phyloP scores from a whole-genome alignment of 805 yeast species.

The Sugiyamaella lignohabitans region DNA sequence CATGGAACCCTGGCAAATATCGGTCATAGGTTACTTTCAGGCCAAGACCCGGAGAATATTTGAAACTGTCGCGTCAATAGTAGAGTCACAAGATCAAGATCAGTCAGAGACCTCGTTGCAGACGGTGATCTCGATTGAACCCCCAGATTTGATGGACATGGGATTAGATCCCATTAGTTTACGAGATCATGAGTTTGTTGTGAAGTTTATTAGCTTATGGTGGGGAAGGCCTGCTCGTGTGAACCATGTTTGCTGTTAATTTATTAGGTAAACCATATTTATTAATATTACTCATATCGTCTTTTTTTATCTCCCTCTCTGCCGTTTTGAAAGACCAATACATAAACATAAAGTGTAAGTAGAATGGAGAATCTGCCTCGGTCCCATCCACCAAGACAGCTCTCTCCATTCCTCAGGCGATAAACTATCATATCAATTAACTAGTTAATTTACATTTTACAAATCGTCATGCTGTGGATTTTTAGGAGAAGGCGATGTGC shows the following conservation, averaged over 20 bases:
- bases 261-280: too few species aligned
- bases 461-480: slow-evolving; percentile 12
- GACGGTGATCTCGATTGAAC: slow-evolving; percentile 30
- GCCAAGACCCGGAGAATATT: slow-evolving; percentile 41
- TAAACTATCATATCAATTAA: too few species aligned
- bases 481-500: too few species aligned
- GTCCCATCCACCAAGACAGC: too few species aligned
- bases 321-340: too few species aligned
- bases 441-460: too few species aligned
- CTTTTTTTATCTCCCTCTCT: too few species aligned
- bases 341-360: too few species aligned
- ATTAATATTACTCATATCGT: too few species aligned
- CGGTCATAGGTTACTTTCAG: slow-evolving; percentile 48
- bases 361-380: too few species aligned
- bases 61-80: slow-evolving; percentile 34
- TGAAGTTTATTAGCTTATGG: slow-evolving; percentile 40
- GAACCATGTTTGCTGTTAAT: slow-evolving; percentile 14
- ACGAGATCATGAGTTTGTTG: slow-evolving; percentile 41
- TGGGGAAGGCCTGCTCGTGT: slow-evolving; percentile 43
- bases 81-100: slow-evolving; percentile 29
- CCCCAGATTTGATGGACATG: slow-evolving; percentile 47
- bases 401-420: too few species aligned
- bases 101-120: slow-evolving; percentile 3
- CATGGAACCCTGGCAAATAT: slow-evolving; percentile 18
- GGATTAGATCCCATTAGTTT: slow-evolving; percentile 51